Evolutionary conservation across 495 filamentous ascomycete genomes (phyloP), one percentile per base, ranked within the genome.

Genomic region (Podospora sp.): DNA sequence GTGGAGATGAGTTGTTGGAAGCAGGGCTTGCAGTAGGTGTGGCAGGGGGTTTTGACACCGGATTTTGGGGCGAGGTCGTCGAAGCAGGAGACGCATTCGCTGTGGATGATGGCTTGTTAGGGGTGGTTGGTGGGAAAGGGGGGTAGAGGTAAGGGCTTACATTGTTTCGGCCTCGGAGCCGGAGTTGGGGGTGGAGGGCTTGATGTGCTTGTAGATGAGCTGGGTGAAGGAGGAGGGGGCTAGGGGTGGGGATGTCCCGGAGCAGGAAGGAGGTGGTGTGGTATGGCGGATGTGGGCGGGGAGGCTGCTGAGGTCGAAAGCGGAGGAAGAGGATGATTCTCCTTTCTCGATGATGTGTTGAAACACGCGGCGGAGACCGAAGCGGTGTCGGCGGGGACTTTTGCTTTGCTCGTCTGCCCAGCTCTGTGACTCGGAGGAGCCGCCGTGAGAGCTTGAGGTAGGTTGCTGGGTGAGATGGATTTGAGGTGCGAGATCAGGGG

Each of bases 71-170:
- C 60, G 55, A 79, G 72, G 51, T 80, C 76, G 12, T 80, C 79
- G 2, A 82, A 69, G 66, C 80, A 82, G 9, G 79, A 79, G 58
- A 80, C 74, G 68, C 80, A 82, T 72, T 80, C 77, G 4, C 57
- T 62, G 29, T 21, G 18, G 20, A n/a, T 27, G 14, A 14, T 26
- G 21, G 60, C n/a, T 22, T 62, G 2, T 12, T 25, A 26, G 20
- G 6, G 57, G 14, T 3, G 3, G 22, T 18, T 36, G 12, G 8
- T 22, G 20, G 14, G n/a, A 51, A 50, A 18, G 26, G 60, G 14
- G 21, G 6, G 33, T n/a, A 1, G 33, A 22, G n/a, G n/a, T 2
- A 33, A 18, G 21, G 14, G 6, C 20, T 18, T 26, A 33, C 12
- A 62, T 53, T 2, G 62, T 55, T 35, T 68, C 51, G 25, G 51